phyloP scores from a whole-genome alignment of 2,329 filamentous ascomycete genomes.

The Fusarium sacchari region DNA sequence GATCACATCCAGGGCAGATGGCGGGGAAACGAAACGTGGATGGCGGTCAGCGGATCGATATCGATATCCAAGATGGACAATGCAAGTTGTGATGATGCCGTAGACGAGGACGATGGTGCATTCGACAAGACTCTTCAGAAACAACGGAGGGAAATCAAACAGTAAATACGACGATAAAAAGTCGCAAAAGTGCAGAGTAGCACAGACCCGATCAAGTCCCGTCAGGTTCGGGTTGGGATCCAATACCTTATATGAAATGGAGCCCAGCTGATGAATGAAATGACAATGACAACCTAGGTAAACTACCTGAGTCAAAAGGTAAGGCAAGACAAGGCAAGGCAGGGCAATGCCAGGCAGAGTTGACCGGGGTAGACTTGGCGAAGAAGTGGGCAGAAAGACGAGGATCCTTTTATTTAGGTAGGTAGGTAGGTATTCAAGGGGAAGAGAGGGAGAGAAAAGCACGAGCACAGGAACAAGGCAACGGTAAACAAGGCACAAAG shows the following conservation, averaged over 20 bases:
- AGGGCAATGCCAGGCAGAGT: constrained; percentile 18
- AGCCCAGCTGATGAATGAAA: constrained; percentile 33
- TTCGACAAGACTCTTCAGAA: constrained; percentile 1
- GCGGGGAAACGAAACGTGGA: constrained; percentile 32
- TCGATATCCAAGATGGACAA: constrained; percentile 16
- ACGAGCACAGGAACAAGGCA: constrained; percentile 13
- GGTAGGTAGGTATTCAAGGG: not conserved
- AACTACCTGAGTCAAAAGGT: not conserved
- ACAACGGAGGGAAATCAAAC: not conserved
- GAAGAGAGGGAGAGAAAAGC: not conserved
- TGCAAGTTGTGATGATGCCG: constrained; percentile 6
- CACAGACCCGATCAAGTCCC: constrained; percentile 5
- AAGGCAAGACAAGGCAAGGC: not conserved
- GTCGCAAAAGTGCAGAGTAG: constrained; percentile 4
- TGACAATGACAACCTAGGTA: constrained; percentile 24
- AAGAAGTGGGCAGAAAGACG: constrained; percentile 30
- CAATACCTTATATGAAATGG: constrained; percentile 26
- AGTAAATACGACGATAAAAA: constrained; percentile 7
- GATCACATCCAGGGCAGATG: constrained; percentile 37
- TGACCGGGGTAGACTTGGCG: constrained; percentile 27
- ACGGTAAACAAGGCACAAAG: constrained; percentile 18
- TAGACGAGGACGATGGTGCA: constrained; percentile 29
- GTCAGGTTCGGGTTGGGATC: constrained; percentile 26
- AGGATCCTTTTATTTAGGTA: not conserved
- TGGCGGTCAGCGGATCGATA: constrained; percentile 35